These are phyloP conservation scores for Tagetes erecta DNA, from an alignment of 129 eudicot species.

Conservation along the genomic window DNA sequence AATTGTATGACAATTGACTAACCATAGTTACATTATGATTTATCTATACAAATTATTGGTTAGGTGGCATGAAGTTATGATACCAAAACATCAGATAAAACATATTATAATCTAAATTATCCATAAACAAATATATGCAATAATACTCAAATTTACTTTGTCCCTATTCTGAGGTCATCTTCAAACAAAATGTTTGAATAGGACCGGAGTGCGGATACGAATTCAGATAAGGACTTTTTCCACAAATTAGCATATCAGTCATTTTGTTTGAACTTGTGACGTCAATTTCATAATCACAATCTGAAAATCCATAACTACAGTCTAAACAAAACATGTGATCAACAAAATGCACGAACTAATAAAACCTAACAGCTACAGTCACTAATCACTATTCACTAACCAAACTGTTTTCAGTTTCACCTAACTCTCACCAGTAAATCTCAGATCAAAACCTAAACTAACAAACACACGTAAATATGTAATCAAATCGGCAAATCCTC, in stretches of 20 bases:
- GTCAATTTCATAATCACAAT: constrained; percentile 22
- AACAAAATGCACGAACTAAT: background rate
- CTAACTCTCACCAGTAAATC: constrained; percentile 10
- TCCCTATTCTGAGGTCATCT: background rate
- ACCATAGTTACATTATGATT: constrained; percentile 10
- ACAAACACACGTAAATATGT: background rate
- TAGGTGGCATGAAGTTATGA: constrained; percentile 11
- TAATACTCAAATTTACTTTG: background rate
- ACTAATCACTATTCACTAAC: background rate
- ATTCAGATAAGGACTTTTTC: background rate
- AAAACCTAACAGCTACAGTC: background rate
- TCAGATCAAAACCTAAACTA: background rate
- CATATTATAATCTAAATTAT: constrained; percentile 16
- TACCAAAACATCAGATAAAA: constrained; percentile 18
- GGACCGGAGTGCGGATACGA: background rate
- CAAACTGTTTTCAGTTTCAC: background rate
- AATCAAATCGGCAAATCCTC: background rate
- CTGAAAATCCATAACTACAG: constrained; percentile 19
- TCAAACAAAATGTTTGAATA: constrained; percentile 10
- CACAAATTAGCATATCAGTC: constrained; percentile 5
- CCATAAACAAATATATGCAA: background rate
- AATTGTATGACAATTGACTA: background rate
- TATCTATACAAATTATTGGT: background rate
- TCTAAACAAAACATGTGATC: constrained; percentile 3
- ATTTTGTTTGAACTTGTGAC: constrained; percentile 19